Percentiles rank a stretch among this genome's conserved stretches.
Conservation (phyloP, 345 rosid genomes). For the Chamaenerion angustifolium region DNA sequence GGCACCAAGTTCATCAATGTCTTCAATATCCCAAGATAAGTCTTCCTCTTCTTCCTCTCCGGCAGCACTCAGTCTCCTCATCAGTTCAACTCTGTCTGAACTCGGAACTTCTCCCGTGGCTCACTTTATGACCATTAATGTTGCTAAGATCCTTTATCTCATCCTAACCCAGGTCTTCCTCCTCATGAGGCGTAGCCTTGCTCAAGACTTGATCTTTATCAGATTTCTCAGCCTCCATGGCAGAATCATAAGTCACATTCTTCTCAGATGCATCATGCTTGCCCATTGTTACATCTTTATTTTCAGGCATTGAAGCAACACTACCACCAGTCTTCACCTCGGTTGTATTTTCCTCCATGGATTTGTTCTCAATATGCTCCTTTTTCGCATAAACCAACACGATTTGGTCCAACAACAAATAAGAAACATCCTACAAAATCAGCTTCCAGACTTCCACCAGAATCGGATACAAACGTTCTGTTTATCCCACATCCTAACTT, state of each 20-base stretch:
- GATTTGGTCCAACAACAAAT: too few species aligned
- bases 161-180: conserved; percentile 74
- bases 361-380: not conserved
- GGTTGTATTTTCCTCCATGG: conserved; percentile 5
- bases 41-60: conserved; percentile 84
- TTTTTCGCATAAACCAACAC: too few species aligned
- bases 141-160: conserved; percentile 66
- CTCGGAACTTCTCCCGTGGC: conserved; percentile 24
- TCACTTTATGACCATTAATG: conserved; percentile 34
- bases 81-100: conserved; percentile 30
- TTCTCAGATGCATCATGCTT: conserved; percentile 17
- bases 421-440: too few species aligned
- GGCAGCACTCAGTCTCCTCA: conserved; percentile 48
- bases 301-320: conserved; percentile 11
- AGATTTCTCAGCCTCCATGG: conserved; percentile 20
- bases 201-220: conserved; percentile 19
- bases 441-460: too few species aligned
- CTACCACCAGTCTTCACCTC: conserved; percentile 2
- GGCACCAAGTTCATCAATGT: conserved; percentile 28
- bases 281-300: conserved; percentile 6
- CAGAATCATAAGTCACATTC: conserved; percentile 15
- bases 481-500: too few species aligned
- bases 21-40: conserved; percentile 85
- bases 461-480: too few species aligned
- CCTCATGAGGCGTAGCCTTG: conserved; percentile 20